Evolutionary conservation across 305 asterid genomes (phyloP).

Genomic region (Fraxinus angustifolia): DNA sequence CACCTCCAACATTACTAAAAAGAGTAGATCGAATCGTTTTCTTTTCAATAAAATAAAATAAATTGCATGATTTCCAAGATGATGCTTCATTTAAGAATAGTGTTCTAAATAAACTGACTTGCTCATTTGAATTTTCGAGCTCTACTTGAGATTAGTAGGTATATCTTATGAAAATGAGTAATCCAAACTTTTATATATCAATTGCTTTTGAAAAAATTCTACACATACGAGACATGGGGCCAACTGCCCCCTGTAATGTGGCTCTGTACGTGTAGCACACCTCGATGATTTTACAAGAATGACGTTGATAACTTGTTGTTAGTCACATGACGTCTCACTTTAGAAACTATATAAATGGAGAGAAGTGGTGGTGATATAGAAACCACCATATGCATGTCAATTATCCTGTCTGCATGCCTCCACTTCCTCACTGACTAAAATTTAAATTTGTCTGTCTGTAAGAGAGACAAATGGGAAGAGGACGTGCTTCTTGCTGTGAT

Average conservation of each 20-base stretch:
- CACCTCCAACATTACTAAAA: neutral
- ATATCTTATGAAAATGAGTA: neutral
- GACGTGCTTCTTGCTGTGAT: conserved; percentile 70
- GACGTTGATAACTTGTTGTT: neutral
- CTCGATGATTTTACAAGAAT: neutral
- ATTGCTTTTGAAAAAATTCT: neutral
- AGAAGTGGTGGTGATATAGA: conserved; percentile 9
- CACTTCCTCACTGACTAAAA: neutral
- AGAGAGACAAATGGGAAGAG: conserved; percentile 32
- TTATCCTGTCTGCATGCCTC: neutral
- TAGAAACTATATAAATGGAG: conserved; percentile 14
- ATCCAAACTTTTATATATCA: neutral
- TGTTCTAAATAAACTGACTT: no score
- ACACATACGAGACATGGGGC: no score
- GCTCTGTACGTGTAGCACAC: no score
- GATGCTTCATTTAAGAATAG: neutral
- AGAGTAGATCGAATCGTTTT: neutral
- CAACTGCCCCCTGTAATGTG: no score
- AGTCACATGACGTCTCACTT: neutral
- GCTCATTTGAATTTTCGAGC: neutral
- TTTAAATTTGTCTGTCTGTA: neutral
- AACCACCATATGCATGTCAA: conserved; percentile 13
- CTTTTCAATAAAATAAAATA: no score
- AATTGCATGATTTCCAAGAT: neutral
- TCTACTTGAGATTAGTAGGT: neutral